Conservation (phyloP, 2,329 filamentous ascomycete genomes). For the Paecilomyces variotii region DNA sequence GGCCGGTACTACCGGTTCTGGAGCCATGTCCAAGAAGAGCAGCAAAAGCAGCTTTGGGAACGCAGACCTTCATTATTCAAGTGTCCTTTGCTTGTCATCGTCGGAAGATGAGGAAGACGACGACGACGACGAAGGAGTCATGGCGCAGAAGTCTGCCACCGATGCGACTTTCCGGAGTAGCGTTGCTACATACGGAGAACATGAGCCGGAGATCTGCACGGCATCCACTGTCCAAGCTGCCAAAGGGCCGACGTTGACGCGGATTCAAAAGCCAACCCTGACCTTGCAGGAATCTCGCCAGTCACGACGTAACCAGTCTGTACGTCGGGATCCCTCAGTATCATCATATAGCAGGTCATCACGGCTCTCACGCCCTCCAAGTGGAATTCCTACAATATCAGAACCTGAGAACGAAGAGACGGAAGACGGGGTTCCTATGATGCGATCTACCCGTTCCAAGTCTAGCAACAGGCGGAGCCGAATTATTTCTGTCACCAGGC, state of each 20-base stretch:
- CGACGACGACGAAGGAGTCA: slow-evolving; percentile 11
- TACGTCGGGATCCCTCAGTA: slow-evolving; percentile 15
- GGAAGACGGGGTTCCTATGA: neutral
- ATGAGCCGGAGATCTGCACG: slow-evolving; percentile 36
- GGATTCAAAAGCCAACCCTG: slow-evolving; percentile 19
- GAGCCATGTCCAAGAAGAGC: slow-evolving; percentile 26
- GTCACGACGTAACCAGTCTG: slow-evolving; percentile 10
- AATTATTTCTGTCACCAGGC: slow-evolving; percentile 46
- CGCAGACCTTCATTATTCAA: slow-evolving; percentile 36
- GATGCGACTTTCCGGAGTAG: slow-evolving; percentile 26
- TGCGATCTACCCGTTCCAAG: slow-evolving; percentile 13
- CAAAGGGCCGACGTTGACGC: slow-evolving; percentile 18
- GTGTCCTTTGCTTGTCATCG: slow-evolving; percentile 42
- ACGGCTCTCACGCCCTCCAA: slow-evolving; percentile 20
- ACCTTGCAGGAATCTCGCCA: slow-evolving; percentile 9
- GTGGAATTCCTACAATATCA: slow-evolving; percentile 24
- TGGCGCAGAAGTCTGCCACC: slow-evolving; percentile 6
- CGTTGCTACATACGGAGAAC: slow-evolving; percentile 31
- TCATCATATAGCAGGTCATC: slow-evolving; percentile 22
- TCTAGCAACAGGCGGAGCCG: slow-evolving; percentile 33
- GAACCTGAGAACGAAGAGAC: slow-evolving; percentile 16
- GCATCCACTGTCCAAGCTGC: slow-evolving; percentile 31
- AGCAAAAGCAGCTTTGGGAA: slow-evolving; percentile 30
- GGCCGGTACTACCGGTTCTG: neutral
- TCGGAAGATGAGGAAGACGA: slow-evolving; percentile 40